Evolutionary conservation across 352 stramenopile species (phyloP).

Genomic region (Globisporangium yorkense): DNA sequence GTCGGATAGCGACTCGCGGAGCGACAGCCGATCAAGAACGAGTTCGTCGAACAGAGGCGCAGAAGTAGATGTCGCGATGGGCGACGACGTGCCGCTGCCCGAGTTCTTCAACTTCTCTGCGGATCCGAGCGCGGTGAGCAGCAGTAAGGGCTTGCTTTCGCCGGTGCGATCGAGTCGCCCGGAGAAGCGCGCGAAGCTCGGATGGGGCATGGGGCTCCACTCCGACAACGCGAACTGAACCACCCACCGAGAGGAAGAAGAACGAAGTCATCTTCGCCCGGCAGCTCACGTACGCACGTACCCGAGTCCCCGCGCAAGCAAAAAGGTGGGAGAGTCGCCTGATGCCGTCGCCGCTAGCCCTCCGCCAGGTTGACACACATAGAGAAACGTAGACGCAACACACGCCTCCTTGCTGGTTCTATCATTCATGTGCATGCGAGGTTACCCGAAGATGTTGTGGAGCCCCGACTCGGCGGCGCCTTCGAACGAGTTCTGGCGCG

Average conservation of each 20-base stretch:
- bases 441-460: constrained; percentile 33
- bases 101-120: constrained; percentile 31
- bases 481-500: constrained; percentile 49
- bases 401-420: background rate
- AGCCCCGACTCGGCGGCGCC: constrained; percentile 49
- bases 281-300: background rate
- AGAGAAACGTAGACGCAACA: background rate
- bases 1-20: constrained; percentile 4
- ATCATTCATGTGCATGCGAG: background rate
- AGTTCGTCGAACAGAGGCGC: background rate
- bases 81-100: constrained; percentile 43
- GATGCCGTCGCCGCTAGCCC: too few relatives aligned
- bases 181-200: constrained; percentile 59
- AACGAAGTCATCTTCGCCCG: too few relatives aligned
- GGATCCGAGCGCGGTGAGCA: constrained; percentile 8
- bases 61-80: constrained; percentile 21
- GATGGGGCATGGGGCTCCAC: constrained; percentile 76
- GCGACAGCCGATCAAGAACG: background rate
- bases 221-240: constrained; percentile 5
- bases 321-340: too few relatives aligned
- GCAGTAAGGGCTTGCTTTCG: background rate
- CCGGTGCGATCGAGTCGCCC: background rate
- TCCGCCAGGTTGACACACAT: background rate
- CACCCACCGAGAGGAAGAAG: background rate
- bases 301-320: too few relatives aligned